Base-by-base conservation (phyloP, 805 yeast species). In the Saturnispora zaruensis region DNA sequence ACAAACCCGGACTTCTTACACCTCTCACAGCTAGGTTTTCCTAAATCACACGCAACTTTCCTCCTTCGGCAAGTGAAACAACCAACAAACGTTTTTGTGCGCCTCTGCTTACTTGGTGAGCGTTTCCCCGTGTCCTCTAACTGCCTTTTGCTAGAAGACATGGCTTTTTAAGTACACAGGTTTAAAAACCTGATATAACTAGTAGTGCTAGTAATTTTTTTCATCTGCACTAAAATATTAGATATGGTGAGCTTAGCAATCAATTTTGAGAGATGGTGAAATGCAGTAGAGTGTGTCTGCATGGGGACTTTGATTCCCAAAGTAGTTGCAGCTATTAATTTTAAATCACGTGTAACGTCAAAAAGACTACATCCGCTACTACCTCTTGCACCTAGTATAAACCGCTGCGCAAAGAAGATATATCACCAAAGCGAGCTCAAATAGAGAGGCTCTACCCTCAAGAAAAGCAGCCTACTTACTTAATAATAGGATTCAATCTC, bases 51-150 rank as follows among this genome's bases (percentile, higher is more conserved):
- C 51, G 85, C 81, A 44, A 88, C 82, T 64, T 87, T 85, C 42
- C 96, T 66, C 14, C 82, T 70, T 41, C 96, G 73, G 59, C 96
- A 88, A 0, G 96, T 86, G 71, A 87, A 87, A 62, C 96, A 89
- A 1, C 96, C 96, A 0, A 86, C 81, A 60, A 87, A 88, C 0
- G 93, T 81, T 61, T 88, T 89, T 7, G 78, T 76, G 51, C 81
- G 67, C 53, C 66, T 71, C 16, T 30, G 47, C 24, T 48, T 49
- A 7, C 21, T 24, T 21, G 26, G 9, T 23, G 20, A 3, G 20
- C 5, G 37, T 18, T 24, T 14, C 8, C 18, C 40, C 8, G 6
- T 3, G 20, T 20, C 40, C 18, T 5, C 21, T 18, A 20, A 36
- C 9, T 21, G 23, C 21, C 40, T 36, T 13, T 36, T 36, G 40